Evolutionary conservation across 2,329 filamentous ascomycete genomes (phyloP).

Genomic region (Gaeumannomyces tritici): DNA sequence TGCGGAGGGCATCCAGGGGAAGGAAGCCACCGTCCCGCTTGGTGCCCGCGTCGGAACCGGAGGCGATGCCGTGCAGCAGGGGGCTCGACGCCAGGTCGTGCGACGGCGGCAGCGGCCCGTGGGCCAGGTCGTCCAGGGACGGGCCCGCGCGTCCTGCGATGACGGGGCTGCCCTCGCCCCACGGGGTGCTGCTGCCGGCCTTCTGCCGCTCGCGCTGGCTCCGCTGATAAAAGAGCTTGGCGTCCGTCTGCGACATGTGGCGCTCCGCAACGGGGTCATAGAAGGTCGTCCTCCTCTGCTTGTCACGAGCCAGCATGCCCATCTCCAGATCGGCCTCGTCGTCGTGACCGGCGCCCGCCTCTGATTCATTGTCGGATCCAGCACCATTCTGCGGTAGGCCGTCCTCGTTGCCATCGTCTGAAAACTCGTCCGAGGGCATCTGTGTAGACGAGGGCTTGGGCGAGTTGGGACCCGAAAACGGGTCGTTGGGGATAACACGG

Average conservation of each 20-base stretch:
- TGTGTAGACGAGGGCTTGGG: conserved; percentile 20
- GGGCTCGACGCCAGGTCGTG: conserved; percentile 8
- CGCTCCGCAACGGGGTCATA: conserved; percentile 93
- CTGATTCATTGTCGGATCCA: conserved; percentile 18
- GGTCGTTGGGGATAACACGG: conserved; percentile 15
- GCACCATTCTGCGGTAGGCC: conserved; percentile 21
- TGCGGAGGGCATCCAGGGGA: conserved; percentile 8
- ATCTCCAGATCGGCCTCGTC: conserved; percentile 27
- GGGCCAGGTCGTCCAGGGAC: not conserved
- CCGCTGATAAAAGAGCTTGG: conserved; percentile 91
- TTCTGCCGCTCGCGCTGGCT: conserved; percentile 56
- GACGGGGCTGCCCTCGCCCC: conserved; percentile 34
- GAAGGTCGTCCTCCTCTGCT: conserved; percentile 67
- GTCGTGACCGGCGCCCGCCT: conserved; percentile 5
- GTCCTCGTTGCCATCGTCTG: conserved; percentile 26
- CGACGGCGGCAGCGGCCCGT: conserved; percentile 4
- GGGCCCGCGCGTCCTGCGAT: conserved; percentile 14
- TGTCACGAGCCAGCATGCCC: conserved; percentile 51
- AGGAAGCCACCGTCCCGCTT: conserved; percentile 9
- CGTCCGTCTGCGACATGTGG: conserved; percentile 86
- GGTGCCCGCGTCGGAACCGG: not conserved
- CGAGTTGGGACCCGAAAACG: conserved; percentile 23
- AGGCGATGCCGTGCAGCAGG: conserved; percentile 2
- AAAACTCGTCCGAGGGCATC: conserved; percentile 21
- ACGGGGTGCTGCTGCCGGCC: conserved; percentile 21